Evolutionary conservation across 805 yeast species (phyloP).

Genomic region (Suhomyces pyralidae): DNA sequence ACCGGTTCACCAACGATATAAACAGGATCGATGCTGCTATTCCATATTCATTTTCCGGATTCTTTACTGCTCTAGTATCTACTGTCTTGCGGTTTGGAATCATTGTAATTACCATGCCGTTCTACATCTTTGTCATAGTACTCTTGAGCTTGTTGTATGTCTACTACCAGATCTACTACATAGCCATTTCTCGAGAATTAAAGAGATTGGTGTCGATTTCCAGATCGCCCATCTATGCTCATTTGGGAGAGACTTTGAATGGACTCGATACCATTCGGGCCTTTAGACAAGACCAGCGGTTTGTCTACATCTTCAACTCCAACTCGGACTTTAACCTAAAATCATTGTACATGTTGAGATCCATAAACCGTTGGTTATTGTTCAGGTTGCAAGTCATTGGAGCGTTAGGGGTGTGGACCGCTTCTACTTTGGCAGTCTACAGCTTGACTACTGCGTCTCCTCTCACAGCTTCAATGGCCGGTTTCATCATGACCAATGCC

Average conservation of each 20-base stretch:
- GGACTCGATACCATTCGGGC: slow-evolving; percentile 29
- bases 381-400: slow-evolving; percentile 24
- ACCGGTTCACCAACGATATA: slow-evolving; percentile 27
- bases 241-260: slow-evolving; percentile 26
- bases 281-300: slow-evolving; percentile 21
- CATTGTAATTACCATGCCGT: slow-evolving; percentile 24
- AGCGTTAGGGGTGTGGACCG: slow-evolving; percentile 19
- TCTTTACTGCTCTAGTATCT: slow-evolving; percentile 14
- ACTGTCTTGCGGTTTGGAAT: slow-evolving; percentile 20
- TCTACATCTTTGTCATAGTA: slow-evolving; percentile 19
- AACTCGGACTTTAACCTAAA: slow-evolving; percentile 20
- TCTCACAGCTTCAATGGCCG: slow-evolving; percentile 58
- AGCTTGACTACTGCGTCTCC: slow-evolving; percentile 39
- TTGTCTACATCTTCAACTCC: slow-evolving; percentile 18
- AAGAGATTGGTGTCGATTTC: slow-evolving; percentile 24
- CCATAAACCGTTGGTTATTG: slow-evolving; percentile 25
- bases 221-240: slow-evolving; percentile 27
- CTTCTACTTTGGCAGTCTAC: slow-evolving; percentile 42
- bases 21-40: slow-evolving; percentile 21
- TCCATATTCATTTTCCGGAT: slow-evolving; percentile 18
- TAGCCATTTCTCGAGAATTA: slow-evolving; percentile 26
- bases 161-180: slow-evolving; percentile 22
- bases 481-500: slow-evolving; percentile 63
- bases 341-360: slow-evolving; percentile 18
- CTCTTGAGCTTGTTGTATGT: slow-evolving; percentile 19